These are phyloP conservation scores for Hymenoscyphus infarciens DNA, from an alignment of 2,329 filamentous ascomycete species.

Conservation along the genomic window DNA sequence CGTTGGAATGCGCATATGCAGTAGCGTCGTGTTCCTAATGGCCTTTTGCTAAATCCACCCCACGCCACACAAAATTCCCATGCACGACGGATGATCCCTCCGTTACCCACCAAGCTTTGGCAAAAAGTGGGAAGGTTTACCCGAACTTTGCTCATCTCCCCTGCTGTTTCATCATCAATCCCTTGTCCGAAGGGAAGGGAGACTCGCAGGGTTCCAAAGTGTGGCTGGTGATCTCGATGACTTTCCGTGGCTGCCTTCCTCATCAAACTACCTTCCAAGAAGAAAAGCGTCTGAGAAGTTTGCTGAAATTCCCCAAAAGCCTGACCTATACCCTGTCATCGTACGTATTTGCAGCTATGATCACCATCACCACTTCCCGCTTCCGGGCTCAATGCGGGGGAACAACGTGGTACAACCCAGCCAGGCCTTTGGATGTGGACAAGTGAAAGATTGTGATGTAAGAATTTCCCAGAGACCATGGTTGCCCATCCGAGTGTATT, in stretches of 20 bases:
- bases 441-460: conserved; percentile 2
- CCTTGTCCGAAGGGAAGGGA: not conserved
- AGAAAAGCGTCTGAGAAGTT: not conserved
- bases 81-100: not conserved
- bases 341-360: conserved; percentile 10
- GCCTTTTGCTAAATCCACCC: not conserved
- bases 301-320: conserved; percentile 12
- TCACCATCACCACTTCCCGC: conserved; percentile 6
- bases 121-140: not conserved
- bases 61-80: not conserved
- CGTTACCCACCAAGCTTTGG: not conserved
- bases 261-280: not conserved
- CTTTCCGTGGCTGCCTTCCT: not conserved
- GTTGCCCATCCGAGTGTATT: not conserved
- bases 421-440: not conserved
- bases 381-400: conserved; percentile 3
- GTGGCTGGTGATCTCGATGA: conserved; percentile 11
- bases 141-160: not conserved
- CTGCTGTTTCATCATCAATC: not conserved
- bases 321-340: conserved; percentile 20
- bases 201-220: conserved; percentile 8
- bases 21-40: not conserved
- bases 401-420: not conserved
- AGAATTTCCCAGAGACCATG: conserved; percentile 1
- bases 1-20: not conserved